Evolutionary conservation across 2,329 filamentous ascomycete species (phyloP), one percentile per base, ranked within the genome.

Genomic region (Fusarium sublunatum): DNA sequence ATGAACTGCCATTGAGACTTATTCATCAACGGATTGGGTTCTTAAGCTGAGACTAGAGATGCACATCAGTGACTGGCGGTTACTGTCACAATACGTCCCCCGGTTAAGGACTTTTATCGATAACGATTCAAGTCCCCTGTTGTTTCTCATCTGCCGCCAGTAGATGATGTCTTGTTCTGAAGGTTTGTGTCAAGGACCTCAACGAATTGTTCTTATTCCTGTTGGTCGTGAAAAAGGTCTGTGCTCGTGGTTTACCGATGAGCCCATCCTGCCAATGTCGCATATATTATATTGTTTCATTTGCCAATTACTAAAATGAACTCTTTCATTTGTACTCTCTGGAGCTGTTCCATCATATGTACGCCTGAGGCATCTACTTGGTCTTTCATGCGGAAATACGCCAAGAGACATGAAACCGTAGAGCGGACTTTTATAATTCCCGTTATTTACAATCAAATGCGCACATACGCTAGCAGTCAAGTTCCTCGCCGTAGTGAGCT

Each of bases 1-100:
- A 60, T 48, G 55, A 60, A 60, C 55, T 60, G 32, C 29, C 28
- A 29, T 22, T 38, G 35, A 22, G n/a, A n/a, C n/a, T n/a, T n/a
- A n/a, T n/a, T n/a, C 22, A n/a, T 36, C 15, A 36, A 39, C 36
- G 48, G 39, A 6, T 44, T 31, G 24, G 22, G 32, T 35, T 34
- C 31, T 34, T 6, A 9, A 1, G 29, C 34, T 8, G 34, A 13
- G 22, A 7, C 38, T 40, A 41, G 25, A 58, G 22, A 35, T 49
- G 10, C 25, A 19, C 1, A 26, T 11, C 22, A 41, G 38, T 13
- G 32, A 6, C 29, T 31, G 29, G 57, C 57, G 57, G 56, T 38
- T 61, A 55, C 15, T 44, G 35, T 60, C 55, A 60, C 47, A 60
- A 22, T 46, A 2, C 11, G 32, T 48, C 31, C 40, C 12, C 38